Percentiles rank a stretch among this genome's conserved stretches.
Evolutionary conservation across 2,329 filamentous ascomycete species (phyloP).

Genomic region (Cadophora luteo-olivacea): DNA sequence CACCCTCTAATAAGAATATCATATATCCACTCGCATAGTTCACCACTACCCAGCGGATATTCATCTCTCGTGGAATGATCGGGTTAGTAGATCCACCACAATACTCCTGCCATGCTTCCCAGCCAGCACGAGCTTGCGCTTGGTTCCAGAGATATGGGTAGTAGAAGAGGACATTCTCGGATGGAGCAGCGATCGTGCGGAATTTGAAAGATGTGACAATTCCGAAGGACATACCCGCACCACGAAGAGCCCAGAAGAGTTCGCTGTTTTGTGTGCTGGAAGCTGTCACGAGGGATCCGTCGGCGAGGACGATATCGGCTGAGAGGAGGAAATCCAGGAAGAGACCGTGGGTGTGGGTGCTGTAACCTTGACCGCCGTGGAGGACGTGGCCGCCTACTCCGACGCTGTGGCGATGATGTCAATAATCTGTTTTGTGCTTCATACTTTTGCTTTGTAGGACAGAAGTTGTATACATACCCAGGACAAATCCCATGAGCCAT

Average conservation of each 20-base stretch:
- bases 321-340: conserved; percentile 29
- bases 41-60: conserved; percentile 12
- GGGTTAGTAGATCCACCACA: conserved; percentile 4
- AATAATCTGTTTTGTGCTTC: background rate
- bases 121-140: conserved; percentile 10
- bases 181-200: conserved; percentile 15
- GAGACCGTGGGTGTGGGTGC: conserved; percentile 31
- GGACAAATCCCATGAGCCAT: conserved; percentile 54
- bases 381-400: conserved; percentile 33
- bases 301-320: conserved; percentile 28
- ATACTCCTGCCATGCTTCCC: conserved; percentile 18
- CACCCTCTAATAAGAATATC: conserved; percentile 19
- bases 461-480: conserved; percentile 27
- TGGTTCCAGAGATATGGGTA: conserved; percentile 19
- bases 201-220: conserved; percentile 40
- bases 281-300: conserved; percentile 42
- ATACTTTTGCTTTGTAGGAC: background rate
- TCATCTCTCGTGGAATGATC: conserved; percentile 12
- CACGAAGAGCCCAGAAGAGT: conserved; percentile 53
- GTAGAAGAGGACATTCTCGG: conserved; percentile 20
- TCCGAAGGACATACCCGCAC: conserved; percentile 46
- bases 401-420: conserved; percentile 14
- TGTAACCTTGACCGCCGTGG: conserved; percentile 33
- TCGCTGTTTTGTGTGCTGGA: conserved; percentile 51
- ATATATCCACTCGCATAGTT: background rate